These are phyloP conservation scores for Spongospora subterranea DNA, from an alignment of 208 protist species.

Conservation along the genomic window DNA sequence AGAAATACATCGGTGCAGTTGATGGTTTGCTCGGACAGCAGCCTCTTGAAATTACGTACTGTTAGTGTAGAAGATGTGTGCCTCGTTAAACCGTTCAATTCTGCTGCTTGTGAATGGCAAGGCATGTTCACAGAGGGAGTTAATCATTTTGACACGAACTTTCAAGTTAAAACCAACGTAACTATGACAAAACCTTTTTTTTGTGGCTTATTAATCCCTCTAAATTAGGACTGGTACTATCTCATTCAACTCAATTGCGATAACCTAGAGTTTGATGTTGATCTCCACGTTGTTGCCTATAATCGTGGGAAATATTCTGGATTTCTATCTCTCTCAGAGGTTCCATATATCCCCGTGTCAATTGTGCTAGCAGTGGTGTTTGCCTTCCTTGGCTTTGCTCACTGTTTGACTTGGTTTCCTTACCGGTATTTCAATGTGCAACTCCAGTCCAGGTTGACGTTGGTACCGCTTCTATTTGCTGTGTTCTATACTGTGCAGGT, in stretches of 20 bases:
- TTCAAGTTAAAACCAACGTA: not conserved
- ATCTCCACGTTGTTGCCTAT: not conserved
- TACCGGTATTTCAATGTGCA: slow-evolving; percentile 50
- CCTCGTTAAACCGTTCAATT: not conserved
- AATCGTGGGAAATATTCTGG: slow-evolving; percentile 3
- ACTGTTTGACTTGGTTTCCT: slow-evolving; percentile 39
- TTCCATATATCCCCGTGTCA: slow-evolving; percentile 4
- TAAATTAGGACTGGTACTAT: slow-evolving; percentile 44
- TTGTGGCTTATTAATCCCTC: not conserved
- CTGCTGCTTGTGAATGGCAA: slow-evolving; percentile 27
- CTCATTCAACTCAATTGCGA: slow-evolving; percentile 35
- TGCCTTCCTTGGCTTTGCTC: not conserved
- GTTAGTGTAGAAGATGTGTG: slow-evolving; percentile 22
- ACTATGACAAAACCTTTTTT: not conserved
- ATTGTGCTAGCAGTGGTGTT: not conserved
- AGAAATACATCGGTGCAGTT: not conserved
- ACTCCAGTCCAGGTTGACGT: not conserved
- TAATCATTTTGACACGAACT: not conserved
- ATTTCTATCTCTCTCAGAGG: slow-evolving; percentile 35
- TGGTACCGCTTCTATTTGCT: not conserved
- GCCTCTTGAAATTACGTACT: not conserved
- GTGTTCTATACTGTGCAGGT: slow-evolving; percentile 31
- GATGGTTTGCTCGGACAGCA: slow-evolving; percentile 38
- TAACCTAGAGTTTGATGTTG: not conserved
- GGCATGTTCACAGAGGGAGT: not conserved